Conservation (phyloP, 192 early-diverging fungal genomes). For the Dimargaris verticillata region DNA sequence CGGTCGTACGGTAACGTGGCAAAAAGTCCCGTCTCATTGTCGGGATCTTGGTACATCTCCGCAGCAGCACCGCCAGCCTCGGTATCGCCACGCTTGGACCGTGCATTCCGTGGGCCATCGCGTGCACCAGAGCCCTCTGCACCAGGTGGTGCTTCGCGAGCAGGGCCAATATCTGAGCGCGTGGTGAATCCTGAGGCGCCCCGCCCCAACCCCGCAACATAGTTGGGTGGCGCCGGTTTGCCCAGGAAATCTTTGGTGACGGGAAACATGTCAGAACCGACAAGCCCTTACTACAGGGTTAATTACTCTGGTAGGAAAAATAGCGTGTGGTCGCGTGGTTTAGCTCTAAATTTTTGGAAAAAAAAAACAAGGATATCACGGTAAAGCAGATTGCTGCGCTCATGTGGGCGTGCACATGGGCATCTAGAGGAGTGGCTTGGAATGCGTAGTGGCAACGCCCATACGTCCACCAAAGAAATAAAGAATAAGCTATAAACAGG, state of each 20-base stretch:
- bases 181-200: constrained; percentile 97
- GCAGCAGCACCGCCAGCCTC: constrained; percentile 10
- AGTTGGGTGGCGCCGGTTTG: constrained; percentile 84
- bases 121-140: constrained; percentile 29
- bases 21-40: constrained; percentile 88
- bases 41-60: constrained; percentile 60
- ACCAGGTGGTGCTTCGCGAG: constrained; percentile 48
- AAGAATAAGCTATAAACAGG: too few relatives aligned
- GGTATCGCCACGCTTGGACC: constrained; percentile 4
- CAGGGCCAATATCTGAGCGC: constrained; percentile 92
- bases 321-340: too few relatives aligned
- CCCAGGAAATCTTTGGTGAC: constrained; percentile 77
- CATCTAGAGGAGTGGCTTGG: too few relatives aligned
- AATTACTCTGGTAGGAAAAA: too few relatives aligned
- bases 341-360: too few relatives aligned
- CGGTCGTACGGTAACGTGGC: constrained; percentile 73
- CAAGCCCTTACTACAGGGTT: too few relatives aligned
- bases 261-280: constrained; percentile 28
- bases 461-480: too few relatives aligned
- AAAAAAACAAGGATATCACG: too few relatives aligned
- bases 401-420: too few relatives aligned
- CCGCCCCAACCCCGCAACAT: constrained; percentile 92
- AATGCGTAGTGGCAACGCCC: too few relatives aligned
- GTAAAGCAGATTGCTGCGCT: too few relatives aligned
- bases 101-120: constrained; percentile 12